These are phyloP conservation scores for Suillus lakei DNA, from an alignment of 768 basidiomycete genomes.

Conservation along the genomic window DNA sequence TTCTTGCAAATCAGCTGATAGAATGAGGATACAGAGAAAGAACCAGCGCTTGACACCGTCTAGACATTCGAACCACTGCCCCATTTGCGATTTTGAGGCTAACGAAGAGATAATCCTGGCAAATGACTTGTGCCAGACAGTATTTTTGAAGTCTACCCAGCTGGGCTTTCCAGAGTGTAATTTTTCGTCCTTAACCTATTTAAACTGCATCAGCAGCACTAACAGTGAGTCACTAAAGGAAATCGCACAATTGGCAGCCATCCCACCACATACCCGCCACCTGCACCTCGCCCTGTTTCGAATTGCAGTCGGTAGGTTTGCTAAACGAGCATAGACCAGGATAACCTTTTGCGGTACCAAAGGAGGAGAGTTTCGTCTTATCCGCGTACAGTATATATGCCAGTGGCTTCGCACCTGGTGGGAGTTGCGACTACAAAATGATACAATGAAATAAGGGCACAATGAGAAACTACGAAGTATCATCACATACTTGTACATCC, in stretches of 20 bases:
- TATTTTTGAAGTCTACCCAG: constrained; percentile 17
- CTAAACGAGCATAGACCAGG: constrained; percentile 39
- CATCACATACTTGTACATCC: constrained; percentile 39
- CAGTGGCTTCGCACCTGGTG: constrained; percentile 27
- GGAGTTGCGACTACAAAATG: neutral
- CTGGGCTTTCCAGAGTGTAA: constrained; percentile 5
- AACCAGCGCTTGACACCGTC: constrained; percentile 33
- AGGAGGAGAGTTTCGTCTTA: constrained; percentile 43
- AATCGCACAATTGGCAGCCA: constrained; percentile 42
- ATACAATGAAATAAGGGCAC: neutral
- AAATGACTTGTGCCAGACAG: constrained; percentile 17
- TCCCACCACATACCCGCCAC: constrained; percentile 41
- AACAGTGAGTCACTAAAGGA: neutral
- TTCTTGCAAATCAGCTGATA: constrained; percentile 51
- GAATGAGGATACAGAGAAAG: constrained; percentile 36
- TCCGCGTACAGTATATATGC: constrained; percentile 45
- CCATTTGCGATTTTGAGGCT: constrained; percentile 6
- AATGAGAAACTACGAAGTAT: neutral
- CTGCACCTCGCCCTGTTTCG: constrained; percentile 39
- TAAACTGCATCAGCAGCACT: constrained; percentile 13
- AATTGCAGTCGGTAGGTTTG: constrained; percentile 36
- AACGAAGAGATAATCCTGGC: constrained; percentile 11
- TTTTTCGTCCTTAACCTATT: constrained; percentile 12
- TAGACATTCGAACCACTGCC: constrained; percentile 28
- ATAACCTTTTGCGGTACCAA: constrained; percentile 44